Evolutionary conservation across 2,329 filamentous ascomycete species (phyloP).

Genomic region (Nakataea oryzae): DNA sequence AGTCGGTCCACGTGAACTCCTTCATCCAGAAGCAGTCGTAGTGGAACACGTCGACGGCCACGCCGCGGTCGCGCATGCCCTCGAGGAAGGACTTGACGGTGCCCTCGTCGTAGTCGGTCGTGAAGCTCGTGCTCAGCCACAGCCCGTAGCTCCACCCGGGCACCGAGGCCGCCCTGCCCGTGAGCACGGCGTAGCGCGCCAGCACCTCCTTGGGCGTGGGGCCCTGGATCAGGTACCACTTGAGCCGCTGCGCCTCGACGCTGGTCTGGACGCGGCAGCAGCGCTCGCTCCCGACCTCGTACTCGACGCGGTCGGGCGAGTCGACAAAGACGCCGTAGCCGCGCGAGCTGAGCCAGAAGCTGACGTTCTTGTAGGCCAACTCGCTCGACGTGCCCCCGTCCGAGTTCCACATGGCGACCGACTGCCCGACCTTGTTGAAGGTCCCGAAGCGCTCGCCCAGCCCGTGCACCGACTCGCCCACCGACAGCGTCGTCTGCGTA

Average conservation of each 20-base stretch:
- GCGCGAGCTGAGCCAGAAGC: conserved; percentile 59
- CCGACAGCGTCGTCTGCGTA: conserved; percentile 41
- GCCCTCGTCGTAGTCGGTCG: conserved; percentile 59
- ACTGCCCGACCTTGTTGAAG: conserved; percentile 67
- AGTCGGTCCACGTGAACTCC: conserved; percentile 66
- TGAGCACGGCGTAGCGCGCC: conserved; percentile 54
- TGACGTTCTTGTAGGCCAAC: conserved; percentile 63
- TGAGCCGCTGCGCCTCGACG: conserved; percentile 57
- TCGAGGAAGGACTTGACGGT: conserved; percentile 60
- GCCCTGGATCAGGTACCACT: conserved; percentile 67
- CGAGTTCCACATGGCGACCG: conserved; percentile 53
- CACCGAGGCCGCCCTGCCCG: conserved; percentile 52
- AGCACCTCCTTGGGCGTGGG: conserved; percentile 63
- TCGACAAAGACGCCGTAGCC: conserved; percentile 73
- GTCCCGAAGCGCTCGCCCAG: conserved; percentile 68
- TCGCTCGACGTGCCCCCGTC: conserved; percentile 58
- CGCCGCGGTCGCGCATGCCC: conserved; percentile 54
- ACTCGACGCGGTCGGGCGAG: conserved; percentile 55
- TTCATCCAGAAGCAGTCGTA: conserved; percentile 74
- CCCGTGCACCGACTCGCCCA: conserved; percentile 61
- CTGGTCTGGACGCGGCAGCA: conserved; percentile 60
- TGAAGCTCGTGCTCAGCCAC: conserved; percentile 70
- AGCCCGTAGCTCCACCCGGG: conserved; percentile 68
- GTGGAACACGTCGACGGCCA: conserved; percentile 62
- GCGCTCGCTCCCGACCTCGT: conserved; percentile 68